Percentiles rank a stretch among this genome's conserved stretches.
Evolutionary conservation across 1,284 basidiomycete species (phyloP).

Genomic region (Schizophyllum amplum): DNA sequence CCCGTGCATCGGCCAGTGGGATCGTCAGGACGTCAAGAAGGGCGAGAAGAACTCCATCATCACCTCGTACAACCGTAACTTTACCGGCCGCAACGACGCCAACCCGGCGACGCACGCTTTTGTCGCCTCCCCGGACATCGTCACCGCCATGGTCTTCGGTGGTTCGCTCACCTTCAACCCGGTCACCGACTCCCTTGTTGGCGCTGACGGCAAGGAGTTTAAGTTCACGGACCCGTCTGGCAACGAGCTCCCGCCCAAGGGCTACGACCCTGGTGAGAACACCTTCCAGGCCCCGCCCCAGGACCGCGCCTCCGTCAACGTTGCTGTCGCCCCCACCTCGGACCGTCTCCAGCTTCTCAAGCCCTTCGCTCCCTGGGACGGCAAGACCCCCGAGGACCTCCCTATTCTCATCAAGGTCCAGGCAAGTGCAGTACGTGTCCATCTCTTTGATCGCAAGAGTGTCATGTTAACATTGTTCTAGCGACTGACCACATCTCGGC

Average conservation of each 20-base stretch:
- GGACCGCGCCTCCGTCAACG: conserved; percentile 78
- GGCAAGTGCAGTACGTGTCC: conserved; percentile 91
- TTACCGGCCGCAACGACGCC: conserved; percentile 98
- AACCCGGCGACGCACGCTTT: conserved; percentile 99
- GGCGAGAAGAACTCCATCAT: conserved; percentile 97
- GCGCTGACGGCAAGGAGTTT: conserved; percentile 94
- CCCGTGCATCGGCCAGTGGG: conserved; percentile 99
- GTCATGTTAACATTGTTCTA: conserved; percentile 16
- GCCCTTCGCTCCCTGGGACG: conserved; percentile 92
- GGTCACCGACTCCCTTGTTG: conserved; percentile 82
- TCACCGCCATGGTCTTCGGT: conserved; percentile 96
- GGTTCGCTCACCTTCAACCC: conserved; percentile 97
- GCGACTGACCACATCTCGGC: conserved; percentile 87
- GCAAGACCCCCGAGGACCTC: conserved; percentile 84
- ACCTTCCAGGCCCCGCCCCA: conserved; percentile 94
- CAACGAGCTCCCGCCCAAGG: conserved; percentile 87
- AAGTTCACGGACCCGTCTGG: conserved; percentile 90
- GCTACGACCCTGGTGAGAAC: conserved; percentile 95
- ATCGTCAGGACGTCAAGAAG: conserved; percentile 94
- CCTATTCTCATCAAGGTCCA: conserved; percentile 96
- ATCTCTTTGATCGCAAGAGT: conserved; percentile 1
- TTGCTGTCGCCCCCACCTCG: conserved; percentile 82
- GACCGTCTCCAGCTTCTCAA: conserved; percentile 93
- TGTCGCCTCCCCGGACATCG: conserved; percentile 96
- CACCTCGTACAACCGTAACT: conserved; percentile 99